Evolutionary conservation across 257 asterid species (phyloP), one percentile per base, ranked within the genome.

Genomic region (Przewalskia tangutica): DNA sequence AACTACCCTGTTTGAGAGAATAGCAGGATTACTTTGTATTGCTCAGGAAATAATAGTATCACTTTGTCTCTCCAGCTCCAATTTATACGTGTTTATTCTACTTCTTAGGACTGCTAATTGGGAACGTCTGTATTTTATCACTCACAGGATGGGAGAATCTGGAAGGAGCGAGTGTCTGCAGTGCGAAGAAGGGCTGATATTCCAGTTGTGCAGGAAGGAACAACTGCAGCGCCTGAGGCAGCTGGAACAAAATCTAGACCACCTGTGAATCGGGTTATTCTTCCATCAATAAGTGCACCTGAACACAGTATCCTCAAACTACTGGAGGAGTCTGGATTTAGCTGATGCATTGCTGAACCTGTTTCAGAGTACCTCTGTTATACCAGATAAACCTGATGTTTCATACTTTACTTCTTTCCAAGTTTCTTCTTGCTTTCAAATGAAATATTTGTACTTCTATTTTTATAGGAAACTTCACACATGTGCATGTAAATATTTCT

Each of bases 111-210:
- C 60, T 71, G 36, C 62, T 48, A 32, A 48, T 20, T 6, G 44
- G 46, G 13, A 75, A 7, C 18, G 12, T 23, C 48, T 51, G 38
- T 20, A 27, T 75, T 48, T 7, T 50, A 44, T 23, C 14, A 13
- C 62, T 23, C 62, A 75, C 88, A 95, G 99, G 98, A 95, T 83
- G 99, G 98, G 84, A 88, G 97, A 88, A 92, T 93, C 89, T 95
- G 98, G 98, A 95, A 91, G 89, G 99, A 95, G 83, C 91, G 97
- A 81, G 97, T 91, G 34, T 91, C 95, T 53, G 88, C 93, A 14
- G 87, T 51, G 14, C 92, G 86, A 42, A 91, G 91, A 86, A 84
- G 87, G 77, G 83, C 89, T 1, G 93, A 92, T 77, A 58, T 86
- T 67, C 91, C 94, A 1, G 87, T 71, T 38, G 75, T 86, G 84